Conservation (phyloP, 1,284 basidiomycete genomes). For the Ceratobasidium sp. region DNA sequence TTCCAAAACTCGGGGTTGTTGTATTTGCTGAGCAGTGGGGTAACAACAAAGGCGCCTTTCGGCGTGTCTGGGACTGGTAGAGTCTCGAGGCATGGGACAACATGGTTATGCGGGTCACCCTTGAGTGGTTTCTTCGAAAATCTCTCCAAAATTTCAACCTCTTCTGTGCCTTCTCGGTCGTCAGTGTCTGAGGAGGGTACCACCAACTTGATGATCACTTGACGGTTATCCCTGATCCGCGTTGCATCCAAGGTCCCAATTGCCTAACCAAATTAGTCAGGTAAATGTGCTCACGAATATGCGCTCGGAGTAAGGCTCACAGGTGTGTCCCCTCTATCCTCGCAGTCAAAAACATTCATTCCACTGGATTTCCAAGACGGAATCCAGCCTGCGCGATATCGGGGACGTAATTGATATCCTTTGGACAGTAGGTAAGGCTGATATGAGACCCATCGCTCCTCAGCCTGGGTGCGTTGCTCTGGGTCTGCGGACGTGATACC, state of each 20-base stretch:
- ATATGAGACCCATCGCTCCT: slow-evolving; percentile 8
- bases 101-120: slow-evolving; percentile 5
- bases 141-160: neutral
- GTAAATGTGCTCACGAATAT: neutral
- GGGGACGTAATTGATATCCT: slow-evolving; percentile 2
- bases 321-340: slow-evolving; percentile 3
- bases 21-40: slow-evolving; percentile 3
- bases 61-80: slow-evolving; percentile 4
- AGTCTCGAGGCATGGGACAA: slow-evolving; percentile 12
- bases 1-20: neutral
- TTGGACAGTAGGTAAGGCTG: slow-evolving; percentile 11
- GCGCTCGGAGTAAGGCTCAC: too few relatives aligned
- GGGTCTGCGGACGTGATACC: neutral
- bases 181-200: neutral
- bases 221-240: neutral
- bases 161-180: slow-evolving; percentile 8
- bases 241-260: neutral
- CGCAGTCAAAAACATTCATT: neutral
- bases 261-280: neutral
- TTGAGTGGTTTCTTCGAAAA: neutral
- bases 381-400: slow-evolving; percentile 7
- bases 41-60: slow-evolving; percentile 4
- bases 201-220: slow-evolving; percentile 13
- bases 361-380: neutral
- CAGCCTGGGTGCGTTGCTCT: neutral